Evolutionary conservation across 495 filamentous ascomycete genomes (phyloP).

Genomic region (Lindgomyces ingoldianus): DNA sequence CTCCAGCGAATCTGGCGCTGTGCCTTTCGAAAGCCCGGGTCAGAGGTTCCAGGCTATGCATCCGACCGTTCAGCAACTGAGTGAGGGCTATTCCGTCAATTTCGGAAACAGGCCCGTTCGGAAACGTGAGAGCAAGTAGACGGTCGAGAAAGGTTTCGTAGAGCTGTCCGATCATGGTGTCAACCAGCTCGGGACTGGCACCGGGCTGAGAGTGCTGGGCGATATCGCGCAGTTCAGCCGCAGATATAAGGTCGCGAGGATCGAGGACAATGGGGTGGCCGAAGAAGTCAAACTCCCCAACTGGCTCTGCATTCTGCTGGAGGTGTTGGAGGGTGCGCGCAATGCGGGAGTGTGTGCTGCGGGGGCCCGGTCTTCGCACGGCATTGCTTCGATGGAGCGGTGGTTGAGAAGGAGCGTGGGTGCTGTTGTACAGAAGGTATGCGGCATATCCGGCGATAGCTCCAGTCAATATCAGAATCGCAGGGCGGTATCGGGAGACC

Average conservation of each 20-base stretch:
- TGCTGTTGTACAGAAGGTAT: conserved; percentile 35
- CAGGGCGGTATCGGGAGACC: conserved; percentile 35
- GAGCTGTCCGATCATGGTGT: conserved; percentile 13
- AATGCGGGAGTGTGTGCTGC: not conserved
- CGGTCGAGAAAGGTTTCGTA: conserved; percentile 31
- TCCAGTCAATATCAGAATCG: conserved; percentile 33
- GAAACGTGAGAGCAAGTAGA: conserved; percentile 21
- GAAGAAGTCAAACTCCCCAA: conserved; percentile 31
- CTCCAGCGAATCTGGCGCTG: not conserved
- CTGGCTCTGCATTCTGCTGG: conserved; percentile 7
- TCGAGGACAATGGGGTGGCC: conserved; percentile 17
- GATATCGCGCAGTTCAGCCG: conserved; percentile 9
- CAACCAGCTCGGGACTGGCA: conserved; percentile 10
- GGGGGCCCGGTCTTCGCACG: conserved; percentile 13
- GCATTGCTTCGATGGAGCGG: conserved; percentile 61
- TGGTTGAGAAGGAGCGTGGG: not conserved
- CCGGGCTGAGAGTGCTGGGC: conserved; percentile 5
- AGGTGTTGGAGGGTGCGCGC: conserved; percentile 9
- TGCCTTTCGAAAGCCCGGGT: conserved; percentile 13
- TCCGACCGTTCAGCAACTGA: not conserved
- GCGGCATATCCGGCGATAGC: conserved; percentile 34
- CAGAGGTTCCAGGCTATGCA: conserved; percentile 1
- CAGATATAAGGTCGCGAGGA: conserved; percentile 4
- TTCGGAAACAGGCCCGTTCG: not conserved
- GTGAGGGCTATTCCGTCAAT: conserved; percentile 6